Evolutionary conservation across 345 rosid species (phyloP), one percentile per base, ranked within the genome.

Genomic region (Camelina sativa): DNA sequence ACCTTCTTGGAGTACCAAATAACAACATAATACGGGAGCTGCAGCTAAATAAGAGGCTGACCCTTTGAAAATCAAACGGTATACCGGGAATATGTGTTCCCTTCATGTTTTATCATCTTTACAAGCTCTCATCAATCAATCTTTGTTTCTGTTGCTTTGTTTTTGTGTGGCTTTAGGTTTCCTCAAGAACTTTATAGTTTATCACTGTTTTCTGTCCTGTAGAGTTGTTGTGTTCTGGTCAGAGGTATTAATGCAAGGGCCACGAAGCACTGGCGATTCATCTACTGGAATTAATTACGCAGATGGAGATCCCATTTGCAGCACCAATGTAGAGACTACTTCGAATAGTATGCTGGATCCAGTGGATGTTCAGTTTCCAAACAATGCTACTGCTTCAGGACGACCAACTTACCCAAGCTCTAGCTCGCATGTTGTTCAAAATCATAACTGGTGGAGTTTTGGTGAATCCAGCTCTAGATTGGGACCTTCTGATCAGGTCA

Each of bases 391-490:
- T 11, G 51, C 43, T 44, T 62, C 75, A 69, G 80, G 75, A 44
- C 69, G 79, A 55, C 68, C 82, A 22, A 56, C 86, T 12, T 80
- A 84, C 67, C 65, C 76, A 44, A 74, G 79, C 78, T 69, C 85
- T 3, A 67, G 72, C 35, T 65, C 80, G 58, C 82, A 81, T 71
- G 82, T 67, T 51, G 79, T 54, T 79, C 91, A 73, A 55, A 82
- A 75, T 56, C 84, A 79, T 54, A 66, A 80, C 69, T 82, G 83
- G 79, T 86, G 89, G 93, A 85, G 72, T 82, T 80, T 77, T 20
- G 88, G 91, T 59, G 97, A 89, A 75, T 80, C 92, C 37, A 85
- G 90, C 80, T 85, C 89, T 65, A 75, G 87, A 74, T 65, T 76
- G 74, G 79, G 74, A 47, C 62, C 75, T 35, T 84, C 83, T 79